Evolutionary conservation across 2,329 filamentous ascomycete genomes (phyloP).

Genomic region (Amesomyces nigricolor): DNA sequence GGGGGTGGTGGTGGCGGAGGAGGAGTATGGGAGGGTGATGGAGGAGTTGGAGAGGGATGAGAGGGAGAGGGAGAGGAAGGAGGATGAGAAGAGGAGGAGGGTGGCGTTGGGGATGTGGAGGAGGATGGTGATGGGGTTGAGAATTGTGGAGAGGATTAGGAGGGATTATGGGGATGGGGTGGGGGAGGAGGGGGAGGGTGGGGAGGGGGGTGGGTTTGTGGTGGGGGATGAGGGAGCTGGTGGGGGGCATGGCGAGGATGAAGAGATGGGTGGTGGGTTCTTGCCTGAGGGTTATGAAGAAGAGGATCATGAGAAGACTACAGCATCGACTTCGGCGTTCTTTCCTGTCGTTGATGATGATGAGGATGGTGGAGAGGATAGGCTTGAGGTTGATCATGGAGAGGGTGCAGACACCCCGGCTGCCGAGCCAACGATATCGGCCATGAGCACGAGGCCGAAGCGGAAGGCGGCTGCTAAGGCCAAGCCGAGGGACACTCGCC

Average conservation of each 20-base stretch:
- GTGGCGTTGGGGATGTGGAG: conserved; percentile 72
- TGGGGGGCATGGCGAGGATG: conserved; percentile 31
- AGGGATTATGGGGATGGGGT: conserved; percentile 67
- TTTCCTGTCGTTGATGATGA: conserved; percentile 43
- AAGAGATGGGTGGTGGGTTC: conserved; percentile 57
- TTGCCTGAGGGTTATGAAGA: conserved; percentile 52
- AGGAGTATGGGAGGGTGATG: conserved; percentile 67
- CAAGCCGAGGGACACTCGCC: conserved; percentile 11
- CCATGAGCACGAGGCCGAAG: conserved; percentile 21
- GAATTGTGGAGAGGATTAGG: conserved; percentile 71
- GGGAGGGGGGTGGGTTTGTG: conserved; percentile 36
- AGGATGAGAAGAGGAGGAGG: conserved; percentile 76
- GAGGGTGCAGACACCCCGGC: conserved; percentile 9
- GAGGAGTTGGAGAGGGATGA: conserved; percentile 76
- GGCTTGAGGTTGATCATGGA: conserved; percentile 31
- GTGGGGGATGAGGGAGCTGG: conserved; percentile 19
- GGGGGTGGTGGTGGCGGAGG: conserved; percentile 80
- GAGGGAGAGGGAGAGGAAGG: conserved; percentile 67
- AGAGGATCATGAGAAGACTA: conserved; percentile 28
- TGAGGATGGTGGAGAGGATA: conserved; percentile 36
- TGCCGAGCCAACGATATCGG: neutral
- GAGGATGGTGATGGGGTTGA: conserved; percentile 78
- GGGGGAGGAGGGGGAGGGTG: conserved; percentile 47
- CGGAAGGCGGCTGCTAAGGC: conserved; percentile 14
- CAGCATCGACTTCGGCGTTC: conserved; percentile 39